Evolutionary conservation across 2,329 filamentous ascomycete species (phyloP), one percentile per base, ranked within the genome.

Genomic region (Teratosphaeriaceae sp.): DNA sequence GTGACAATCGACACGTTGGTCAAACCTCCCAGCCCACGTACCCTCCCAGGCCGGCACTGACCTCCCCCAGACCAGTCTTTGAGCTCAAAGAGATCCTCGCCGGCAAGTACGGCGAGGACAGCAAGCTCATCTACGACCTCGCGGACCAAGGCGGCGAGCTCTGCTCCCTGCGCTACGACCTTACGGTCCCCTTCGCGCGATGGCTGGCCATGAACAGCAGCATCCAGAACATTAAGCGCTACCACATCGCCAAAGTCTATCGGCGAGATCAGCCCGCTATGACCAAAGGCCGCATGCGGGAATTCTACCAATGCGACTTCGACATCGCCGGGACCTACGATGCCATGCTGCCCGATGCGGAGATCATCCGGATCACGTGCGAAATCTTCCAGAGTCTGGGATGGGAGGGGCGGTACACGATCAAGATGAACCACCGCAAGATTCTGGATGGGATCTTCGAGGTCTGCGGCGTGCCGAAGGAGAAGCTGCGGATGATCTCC

Each of bases 251-350:
- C 55, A 95, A 95, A 70, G 89, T 95, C 40, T 89, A 88, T 69
- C 75, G 85, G 49, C 71, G 84, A 63, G 85, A 89, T 64, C 84
- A 88, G 64, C 85, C 85, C 19, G 85, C 88, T 48, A 87, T 96
- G 70, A 86, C 84, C 49, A 92, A 94, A 64, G 90, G 89, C 40
- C 80, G 89, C 42, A 92, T 95, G 84, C 79, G 90, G 59, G 90
- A 96, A 68, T 95, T 95, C 67, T 95, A 94, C 71, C 89, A 96
- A 67, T 96, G 89, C 70, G 90, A 97, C 68, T 94, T 96, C 61
- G 89, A 96, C 63, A 90, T 96, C 67, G 89, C 89, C 11, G 88
- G 89, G 48, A 73, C 71, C 31, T 94, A 88, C 69, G 90, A 95
- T 62, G 69, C 86, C 42, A 95, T 96, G 88, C 76, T 95, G 20